Conservation (phyloP, 805 yeast genomes). For the Wickerhamiella alocasiicola region DNA sequence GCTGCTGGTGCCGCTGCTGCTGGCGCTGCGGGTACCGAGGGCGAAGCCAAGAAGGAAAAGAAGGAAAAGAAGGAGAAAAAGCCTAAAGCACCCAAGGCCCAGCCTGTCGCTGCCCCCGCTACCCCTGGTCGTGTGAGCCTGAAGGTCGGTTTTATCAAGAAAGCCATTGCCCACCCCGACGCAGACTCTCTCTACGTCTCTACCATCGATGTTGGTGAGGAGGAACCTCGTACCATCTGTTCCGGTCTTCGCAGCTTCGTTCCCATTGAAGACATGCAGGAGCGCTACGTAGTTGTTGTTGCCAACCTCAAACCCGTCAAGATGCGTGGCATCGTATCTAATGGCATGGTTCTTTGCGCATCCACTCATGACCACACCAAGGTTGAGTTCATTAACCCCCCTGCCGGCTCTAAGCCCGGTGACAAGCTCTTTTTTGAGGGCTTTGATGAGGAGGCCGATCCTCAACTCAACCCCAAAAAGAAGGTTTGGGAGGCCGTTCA, state of each 20-base stretch:
- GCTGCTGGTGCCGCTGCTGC: conserved; percentile 18
- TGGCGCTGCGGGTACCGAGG: conserved; percentile 10
- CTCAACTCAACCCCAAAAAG: conserved; percentile 93
- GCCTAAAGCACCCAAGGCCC: conserved; percentile 38
- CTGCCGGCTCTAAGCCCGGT: conserved; percentile 85
- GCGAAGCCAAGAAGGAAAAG: conserved; percentile 13
- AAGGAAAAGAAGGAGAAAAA: conserved; percentile 34
- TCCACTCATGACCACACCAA: conserved; percentile 39
- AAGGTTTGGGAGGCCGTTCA: conserved; percentile 94
- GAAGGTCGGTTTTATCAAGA: conserved; percentile 92
- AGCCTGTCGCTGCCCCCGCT: conserved; percentile 31
- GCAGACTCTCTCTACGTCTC: conserved; percentile 95
- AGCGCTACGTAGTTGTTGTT: conserved; percentile 77
- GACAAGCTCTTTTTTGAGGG: conserved; percentile 94
- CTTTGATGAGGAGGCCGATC: conserved; percentile 77
- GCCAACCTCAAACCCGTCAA: conserved; percentile 96
- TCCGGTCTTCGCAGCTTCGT: conserved; percentile 87
- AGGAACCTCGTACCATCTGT: conserved; percentile 95
- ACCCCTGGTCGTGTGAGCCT: conserved; percentile 76
- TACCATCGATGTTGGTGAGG: conserved; percentile 93
- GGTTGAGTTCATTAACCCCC: conserved; percentile 93
- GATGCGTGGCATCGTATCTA: conserved; percentile 94
- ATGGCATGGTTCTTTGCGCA: conserved; percentile 96
- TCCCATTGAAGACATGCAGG: conserved; percentile 90
- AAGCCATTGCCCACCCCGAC: conserved; percentile 93